phyloP scores from a whole-genome alignment of 306 rosid species.

The Gastrolobium bilobum region DNA sequence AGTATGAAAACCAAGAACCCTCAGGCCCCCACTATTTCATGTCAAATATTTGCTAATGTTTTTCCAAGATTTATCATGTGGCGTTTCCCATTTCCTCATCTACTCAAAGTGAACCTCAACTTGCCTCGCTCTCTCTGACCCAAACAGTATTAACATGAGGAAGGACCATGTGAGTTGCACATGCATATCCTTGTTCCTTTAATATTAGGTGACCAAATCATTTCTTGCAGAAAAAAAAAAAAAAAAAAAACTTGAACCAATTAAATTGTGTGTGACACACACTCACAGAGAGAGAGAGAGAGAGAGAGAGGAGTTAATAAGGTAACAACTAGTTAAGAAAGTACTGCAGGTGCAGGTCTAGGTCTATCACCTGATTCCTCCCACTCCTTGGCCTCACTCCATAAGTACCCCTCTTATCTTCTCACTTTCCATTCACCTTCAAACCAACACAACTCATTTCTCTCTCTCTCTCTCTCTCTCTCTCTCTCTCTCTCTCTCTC shows the following conservation, averaged over 20 bases:
- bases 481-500: constrained; percentile 38
- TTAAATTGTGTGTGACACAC: background rate
- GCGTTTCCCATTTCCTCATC: constrained; percentile 26
- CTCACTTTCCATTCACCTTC: constrained; percentile 56
- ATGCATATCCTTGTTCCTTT: constrained; percentile 55
- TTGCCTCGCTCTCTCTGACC: constrained; percentile 44
- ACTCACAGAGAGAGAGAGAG: background rate
- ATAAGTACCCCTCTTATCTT: constrained; percentile 77
- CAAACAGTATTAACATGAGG: constrained; percentile 52
- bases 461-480: background rate
- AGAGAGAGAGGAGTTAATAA: constrained; percentile 15
- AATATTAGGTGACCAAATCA: constrained; percentile 24
- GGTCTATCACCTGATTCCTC: constrained; percentile 42
- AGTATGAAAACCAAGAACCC: constrained; percentile 29
- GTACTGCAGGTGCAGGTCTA: constrained; percentile 26
- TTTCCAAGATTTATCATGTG: constrained; percentile 47
- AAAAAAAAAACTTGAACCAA: background rate
- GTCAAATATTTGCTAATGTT: constrained; percentile 20
- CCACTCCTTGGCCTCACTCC: constrained; percentile 51
- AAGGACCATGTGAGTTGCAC: constrained; percentile 61
- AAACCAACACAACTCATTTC: constrained; percentile 35
- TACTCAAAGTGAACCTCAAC: constrained; percentile 42
- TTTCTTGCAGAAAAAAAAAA: constrained; percentile 27
- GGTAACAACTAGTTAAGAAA: constrained; percentile 38
- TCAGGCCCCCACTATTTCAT: constrained; percentile 39